A percentile compares a stretch with the other conserved stretches of the same genome.
These are phyloP conservation scores for Aspergillus sojae DNA, from an alignment of 2,329 filamentous ascomycete genomes.

Conservation along the genomic window DNA sequence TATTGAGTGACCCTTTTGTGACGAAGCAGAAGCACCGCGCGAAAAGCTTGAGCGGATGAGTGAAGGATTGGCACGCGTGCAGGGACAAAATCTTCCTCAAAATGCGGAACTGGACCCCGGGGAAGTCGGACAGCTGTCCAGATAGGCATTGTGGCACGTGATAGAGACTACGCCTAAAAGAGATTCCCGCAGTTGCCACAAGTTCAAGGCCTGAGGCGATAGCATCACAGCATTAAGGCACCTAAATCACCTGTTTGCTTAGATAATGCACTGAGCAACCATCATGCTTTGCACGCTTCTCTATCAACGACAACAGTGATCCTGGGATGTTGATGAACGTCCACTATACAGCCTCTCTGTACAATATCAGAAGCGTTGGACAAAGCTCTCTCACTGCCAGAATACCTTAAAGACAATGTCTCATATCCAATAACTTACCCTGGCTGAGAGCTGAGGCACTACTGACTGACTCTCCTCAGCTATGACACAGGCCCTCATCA, in stretches of 20 bases:
- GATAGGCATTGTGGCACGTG: constrained; percentile 24
- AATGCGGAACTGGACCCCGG: constrained; percentile 19
- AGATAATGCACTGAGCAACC: constrained; percentile 21
- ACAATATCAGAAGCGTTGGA: background rate
- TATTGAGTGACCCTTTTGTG: constrained; percentile 16
- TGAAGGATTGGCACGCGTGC: constrained; percentile 18
- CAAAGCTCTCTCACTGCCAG: background rate
- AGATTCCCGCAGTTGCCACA: constrained; percentile 5
- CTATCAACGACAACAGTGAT: constrained; percentile 15
- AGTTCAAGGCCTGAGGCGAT: constrained; percentile 17
- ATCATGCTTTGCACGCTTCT: constrained; percentile 20
- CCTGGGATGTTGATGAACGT: constrained; percentile 12
- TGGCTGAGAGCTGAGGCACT: constrained; percentile 1
- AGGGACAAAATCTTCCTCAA: constrained; percentile 23
- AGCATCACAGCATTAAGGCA: background rate
- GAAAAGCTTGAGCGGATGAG: constrained; percentile 12
- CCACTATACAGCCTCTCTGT: constrained; percentile 11
- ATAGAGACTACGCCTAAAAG: constrained; percentile 4
- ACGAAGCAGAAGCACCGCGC: constrained; percentile 16
- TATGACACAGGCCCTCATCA: constrained; percentile 4
- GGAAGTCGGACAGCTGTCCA: constrained; percentile 31
- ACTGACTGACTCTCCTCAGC: constrained; percentile 15
- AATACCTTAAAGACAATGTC: background rate
- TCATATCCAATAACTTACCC: background rate
- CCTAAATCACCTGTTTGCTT: constrained; percentile 18